Conservation (phyloP, 495 filamentous ascomycete genomes). For the Letharia lupina region DNA sequence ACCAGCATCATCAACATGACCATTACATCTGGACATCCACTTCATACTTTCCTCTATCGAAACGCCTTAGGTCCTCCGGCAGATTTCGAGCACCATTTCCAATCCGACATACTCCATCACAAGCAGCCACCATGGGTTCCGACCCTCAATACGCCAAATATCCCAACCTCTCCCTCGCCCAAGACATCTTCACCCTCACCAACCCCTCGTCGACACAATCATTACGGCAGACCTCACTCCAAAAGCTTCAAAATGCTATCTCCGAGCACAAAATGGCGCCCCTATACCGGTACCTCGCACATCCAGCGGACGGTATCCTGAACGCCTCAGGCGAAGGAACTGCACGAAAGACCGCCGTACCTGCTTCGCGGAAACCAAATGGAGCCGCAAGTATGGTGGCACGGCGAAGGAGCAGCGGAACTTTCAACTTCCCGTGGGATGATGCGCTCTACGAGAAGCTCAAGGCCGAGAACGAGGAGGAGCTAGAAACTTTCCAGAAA, state of each 20-base stretch:
- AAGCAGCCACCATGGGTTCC: constrained; percentile 66
- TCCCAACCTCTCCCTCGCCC: constrained; percentile 81
- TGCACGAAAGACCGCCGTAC: constrained; percentile 47
- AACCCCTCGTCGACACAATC: constrained; percentile 67
- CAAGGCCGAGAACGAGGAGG: constrained; percentile 78
- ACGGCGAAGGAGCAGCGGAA: constrained; percentile 51
- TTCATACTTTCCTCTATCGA: background rate
- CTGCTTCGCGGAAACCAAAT: constrained; percentile 47
- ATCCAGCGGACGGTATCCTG: constrained; percentile 85
- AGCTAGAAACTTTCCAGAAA: constrained; percentile 85
- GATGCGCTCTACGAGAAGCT: constrained; percentile 78
- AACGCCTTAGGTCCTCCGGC: background rate
- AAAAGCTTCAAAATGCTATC: constrained; percentile 88
- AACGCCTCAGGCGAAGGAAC: constrained; percentile 67
- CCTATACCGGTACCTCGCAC: constrained; percentile 88
- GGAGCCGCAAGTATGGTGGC: constrained; percentile 59
- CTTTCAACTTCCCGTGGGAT: constrained; percentile 76
- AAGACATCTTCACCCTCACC: constrained; percentile 94
- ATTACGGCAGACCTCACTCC: constrained; percentile 63
- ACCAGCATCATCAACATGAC: background rate
- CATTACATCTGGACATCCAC: background rate
- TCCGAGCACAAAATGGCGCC: constrained; percentile 92
- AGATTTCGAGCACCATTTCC: background rate
- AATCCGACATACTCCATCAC: background rate
- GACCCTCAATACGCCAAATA: constrained; percentile 96